Conservation (phyloP, 495 filamentous ascomycete species). For the Tuber umbilicatum region DNA sequence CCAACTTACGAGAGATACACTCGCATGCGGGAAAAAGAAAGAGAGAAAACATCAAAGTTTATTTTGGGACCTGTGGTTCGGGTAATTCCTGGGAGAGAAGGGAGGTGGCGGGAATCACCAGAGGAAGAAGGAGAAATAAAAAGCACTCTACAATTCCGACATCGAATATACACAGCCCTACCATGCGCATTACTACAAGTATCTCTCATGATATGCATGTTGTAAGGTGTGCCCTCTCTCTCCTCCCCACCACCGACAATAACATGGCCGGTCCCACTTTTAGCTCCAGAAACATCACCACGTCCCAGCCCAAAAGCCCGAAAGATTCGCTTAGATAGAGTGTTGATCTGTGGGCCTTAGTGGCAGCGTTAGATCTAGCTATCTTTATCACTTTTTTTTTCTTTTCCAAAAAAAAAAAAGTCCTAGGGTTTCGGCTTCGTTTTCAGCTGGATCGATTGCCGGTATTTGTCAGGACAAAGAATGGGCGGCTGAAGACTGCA, state of each 20-base stretch:
- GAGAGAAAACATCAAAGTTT: background rate
- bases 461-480: background rate
- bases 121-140: background rate
- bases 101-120: background rate
- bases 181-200: background rate
- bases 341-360: background rate
- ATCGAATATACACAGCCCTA: conserved; percentile 1
- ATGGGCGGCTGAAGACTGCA: background rate
- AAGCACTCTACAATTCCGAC: background rate
- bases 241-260: background rate
- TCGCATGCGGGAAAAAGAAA: background rate
- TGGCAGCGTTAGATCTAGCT: background rate
- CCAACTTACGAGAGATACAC: background rate
- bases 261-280: no score
- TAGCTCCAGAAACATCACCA: background rate
- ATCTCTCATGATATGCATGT: background rate
- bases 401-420: background rate
- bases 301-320: background rate
- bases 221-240: background rate
- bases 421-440: background rate
- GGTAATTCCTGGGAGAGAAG: background rate
- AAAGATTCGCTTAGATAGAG: background rate
- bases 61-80: background rate
- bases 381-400: background rate
- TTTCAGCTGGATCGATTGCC: background rate